Base-by-base conservation (phyloP, 495 filamentous ascomycete genomes). In the Penicillium paxilli region DNA sequence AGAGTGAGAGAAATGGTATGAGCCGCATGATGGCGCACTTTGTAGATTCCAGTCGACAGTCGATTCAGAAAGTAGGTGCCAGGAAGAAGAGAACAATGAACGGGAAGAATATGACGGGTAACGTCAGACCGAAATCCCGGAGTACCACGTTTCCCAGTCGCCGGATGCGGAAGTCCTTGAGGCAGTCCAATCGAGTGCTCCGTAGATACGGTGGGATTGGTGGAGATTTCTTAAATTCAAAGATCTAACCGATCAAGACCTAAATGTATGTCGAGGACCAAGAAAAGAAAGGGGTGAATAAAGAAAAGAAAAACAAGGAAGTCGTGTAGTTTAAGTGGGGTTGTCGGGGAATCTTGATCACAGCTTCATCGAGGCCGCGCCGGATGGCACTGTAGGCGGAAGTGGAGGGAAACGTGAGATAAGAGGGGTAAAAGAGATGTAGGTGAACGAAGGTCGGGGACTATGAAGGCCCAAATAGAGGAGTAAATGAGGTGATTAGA, bases 151-250 rank as follows among this genome's bases (percentile, higher is more conserved):
- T 69, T 63, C n/a, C 61, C 58, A 61, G 52, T 56, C 63, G 64
- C 72, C 72, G 72, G 68, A 75, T 73, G 72, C 72, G 70, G 72
- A 75, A 70, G 54, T 58, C 42, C n/a, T 54, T 53, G 25, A 32
- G 44, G 30, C 42, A 32, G 55, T 40, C 28, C 42, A 32, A 52
- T 40, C 28, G 55, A 58, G 26, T 49, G 19, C 20, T 51, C 33
- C 42, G 53, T 42, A 49, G 33, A 23, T 9, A 42, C 19, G 20
- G 17, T 42, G 17, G 40, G 40, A 21, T 23, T 22, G 21, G 40
- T 42, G 17, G 20, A 14, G 9, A 12, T 22, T 21, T n/a, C 19
- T 42, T 10, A 21, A 8, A 22, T 20, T 20, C 40, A 14, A 11
- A 2, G n/a, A n/a, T n/a, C n/a, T 9, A 20, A 11, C 23, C 19